These are phyloP conservation scores for Larix kaempferi DNA, from an alignment of 75 land plant species.

Conservation along the genomic window DNA sequence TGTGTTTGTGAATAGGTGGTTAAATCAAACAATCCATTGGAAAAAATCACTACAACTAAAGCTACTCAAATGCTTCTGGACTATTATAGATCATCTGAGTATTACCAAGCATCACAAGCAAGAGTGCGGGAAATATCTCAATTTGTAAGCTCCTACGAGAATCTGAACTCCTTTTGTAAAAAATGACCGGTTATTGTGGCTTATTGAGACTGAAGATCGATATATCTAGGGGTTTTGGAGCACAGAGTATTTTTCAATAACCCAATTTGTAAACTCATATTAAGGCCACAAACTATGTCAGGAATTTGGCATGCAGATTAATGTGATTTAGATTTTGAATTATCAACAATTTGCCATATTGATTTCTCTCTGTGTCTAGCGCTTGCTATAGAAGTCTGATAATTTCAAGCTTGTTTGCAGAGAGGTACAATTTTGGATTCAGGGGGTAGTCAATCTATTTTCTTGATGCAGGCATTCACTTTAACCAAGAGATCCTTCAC, in stretches of 20 bases:
- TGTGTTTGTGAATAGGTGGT: constrained; percentile 25
- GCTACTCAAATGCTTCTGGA: constrained; percentile 56
- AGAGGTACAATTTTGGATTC: constrained; percentile 82
- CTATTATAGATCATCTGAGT: constrained; percentile 52
- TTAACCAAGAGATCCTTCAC: too few relatives aligned
- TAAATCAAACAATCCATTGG: constrained; percentile 80
- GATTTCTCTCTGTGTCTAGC: not conserved
- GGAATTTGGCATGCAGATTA: not conserved
- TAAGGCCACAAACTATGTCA: not conserved
- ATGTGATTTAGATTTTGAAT: not conserved
- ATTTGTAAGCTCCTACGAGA: constrained; percentile 46
- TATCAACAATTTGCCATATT: too few relatives aligned
- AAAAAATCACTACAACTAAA: constrained; percentile 73
- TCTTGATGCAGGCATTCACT: too few relatives aligned
- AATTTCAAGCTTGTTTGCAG: constrained; percentile 32
- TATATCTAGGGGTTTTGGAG: not conserved
- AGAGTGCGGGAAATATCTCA: constrained; percentile 77
- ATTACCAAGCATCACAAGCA: constrained; percentile 45
- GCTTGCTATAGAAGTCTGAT: not conserved
- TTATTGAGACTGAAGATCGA: not conserved
- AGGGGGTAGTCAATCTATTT: too few relatives aligned
- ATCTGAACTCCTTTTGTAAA: not conserved
- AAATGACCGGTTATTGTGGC: not conserved
- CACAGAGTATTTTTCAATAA: not conserved
- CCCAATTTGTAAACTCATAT: too few relatives aligned